Conservation (phyloP, 768 basidiomycete species). For the Leucosporidium creatinivorum region DNA sequence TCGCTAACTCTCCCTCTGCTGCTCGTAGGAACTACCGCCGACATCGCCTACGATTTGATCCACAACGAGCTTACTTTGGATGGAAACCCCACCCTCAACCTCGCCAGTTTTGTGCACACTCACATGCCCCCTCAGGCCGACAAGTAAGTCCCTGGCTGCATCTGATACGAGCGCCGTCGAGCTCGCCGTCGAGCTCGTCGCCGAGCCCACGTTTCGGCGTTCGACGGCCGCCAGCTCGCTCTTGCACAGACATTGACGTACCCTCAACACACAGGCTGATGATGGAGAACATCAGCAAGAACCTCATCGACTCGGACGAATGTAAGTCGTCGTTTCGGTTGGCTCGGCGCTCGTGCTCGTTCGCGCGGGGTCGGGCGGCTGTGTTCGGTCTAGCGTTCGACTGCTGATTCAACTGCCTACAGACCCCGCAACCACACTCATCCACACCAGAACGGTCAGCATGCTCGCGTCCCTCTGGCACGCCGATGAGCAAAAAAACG, state of each 20-base stretch:
- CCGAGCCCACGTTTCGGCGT: slow-evolving; percentile 5
- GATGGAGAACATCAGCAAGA: slow-evolving; percentile 60
- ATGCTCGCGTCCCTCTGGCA: slow-evolving; percentile 65
- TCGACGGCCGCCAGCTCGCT: too few relatives aligned
- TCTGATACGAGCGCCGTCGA: too few relatives aligned
- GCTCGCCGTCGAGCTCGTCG: slow-evolving; percentile 46
- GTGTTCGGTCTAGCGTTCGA: too few relatives aligned
- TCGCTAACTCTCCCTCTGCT: neutral
- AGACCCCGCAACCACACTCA: slow-evolving; percentile 51
- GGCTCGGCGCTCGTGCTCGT: neutral
- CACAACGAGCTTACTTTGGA: slow-evolving; percentile 48
- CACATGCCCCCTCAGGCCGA: slow-evolving; percentile 45
- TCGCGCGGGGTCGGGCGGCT: too few relatives aligned
- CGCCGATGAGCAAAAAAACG: slow-evolving; percentile 51
- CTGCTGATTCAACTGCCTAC: too few relatives aligned
- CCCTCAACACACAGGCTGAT: slow-evolving; percentile 48
- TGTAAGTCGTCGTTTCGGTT: slow-evolving; percentile 34
- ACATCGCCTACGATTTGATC: slow-evolving; percentile 41
- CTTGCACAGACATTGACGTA: too few relatives aligned
- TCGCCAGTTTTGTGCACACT: slow-evolving; percentile 61
- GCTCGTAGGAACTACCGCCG: slow-evolving; percentile 22
- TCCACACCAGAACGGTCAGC: slow-evolving; percentile 51
- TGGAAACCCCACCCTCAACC: slow-evolving; percentile 47
- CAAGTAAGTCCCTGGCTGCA: slow-evolving; percentile 41
- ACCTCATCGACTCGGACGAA: slow-evolving; percentile 63